Conservation (phyloP, 495 filamentous ascomycete genomes). For the Podospora sp. region DNA sequence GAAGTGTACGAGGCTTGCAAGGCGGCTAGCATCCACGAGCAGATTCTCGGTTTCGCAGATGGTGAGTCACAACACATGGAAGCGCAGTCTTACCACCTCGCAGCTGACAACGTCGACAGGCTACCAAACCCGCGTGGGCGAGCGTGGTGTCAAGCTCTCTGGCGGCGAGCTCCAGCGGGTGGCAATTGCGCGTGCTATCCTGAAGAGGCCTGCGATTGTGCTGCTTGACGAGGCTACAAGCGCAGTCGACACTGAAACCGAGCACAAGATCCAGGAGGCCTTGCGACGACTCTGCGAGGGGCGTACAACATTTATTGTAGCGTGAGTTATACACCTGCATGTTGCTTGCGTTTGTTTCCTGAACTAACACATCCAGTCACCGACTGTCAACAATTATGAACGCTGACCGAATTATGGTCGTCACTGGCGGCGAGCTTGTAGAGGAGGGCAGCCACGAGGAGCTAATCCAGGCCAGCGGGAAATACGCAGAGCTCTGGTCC, state of each 20-base stretch:
- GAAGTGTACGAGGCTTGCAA: constrained; percentile 63
- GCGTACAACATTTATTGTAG: constrained; percentile 65
- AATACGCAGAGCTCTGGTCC: constrained; percentile 66
- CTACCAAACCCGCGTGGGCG: constrained; percentile 64
- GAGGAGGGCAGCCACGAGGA: constrained; percentile 68
- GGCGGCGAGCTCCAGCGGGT: constrained; percentile 76
- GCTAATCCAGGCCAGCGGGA: constrained; percentile 56
- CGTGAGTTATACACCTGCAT: constrained; percentile 47
- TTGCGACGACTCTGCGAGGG: constrained; percentile 58
- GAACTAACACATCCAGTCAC: constrained; percentile 46
- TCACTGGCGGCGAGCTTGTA: constrained; percentile 64
- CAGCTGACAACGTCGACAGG: constrained; percentile 33
- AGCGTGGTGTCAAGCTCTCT: constrained; percentile 68
- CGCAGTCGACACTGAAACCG: constrained; percentile 67
- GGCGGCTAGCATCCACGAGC: constrained; percentile 70
- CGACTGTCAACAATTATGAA: constrained; percentile 72
- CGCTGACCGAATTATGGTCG: constrained; percentile 67
- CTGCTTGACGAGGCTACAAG: constrained; percentile 61
- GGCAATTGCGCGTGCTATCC: constrained; percentile 69
- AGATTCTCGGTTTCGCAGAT: constrained; percentile 66
- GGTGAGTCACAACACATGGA: constrained; percentile 23
- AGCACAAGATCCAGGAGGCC: constrained; percentile 71
- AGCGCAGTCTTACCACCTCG: background rate
- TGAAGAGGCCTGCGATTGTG: constrained; percentile 58
- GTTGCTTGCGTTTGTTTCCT: background rate